Evolutionary conservation across 1,139 yeast species (phyloP).

Genomic region (Protomyces gravidus): DNA sequence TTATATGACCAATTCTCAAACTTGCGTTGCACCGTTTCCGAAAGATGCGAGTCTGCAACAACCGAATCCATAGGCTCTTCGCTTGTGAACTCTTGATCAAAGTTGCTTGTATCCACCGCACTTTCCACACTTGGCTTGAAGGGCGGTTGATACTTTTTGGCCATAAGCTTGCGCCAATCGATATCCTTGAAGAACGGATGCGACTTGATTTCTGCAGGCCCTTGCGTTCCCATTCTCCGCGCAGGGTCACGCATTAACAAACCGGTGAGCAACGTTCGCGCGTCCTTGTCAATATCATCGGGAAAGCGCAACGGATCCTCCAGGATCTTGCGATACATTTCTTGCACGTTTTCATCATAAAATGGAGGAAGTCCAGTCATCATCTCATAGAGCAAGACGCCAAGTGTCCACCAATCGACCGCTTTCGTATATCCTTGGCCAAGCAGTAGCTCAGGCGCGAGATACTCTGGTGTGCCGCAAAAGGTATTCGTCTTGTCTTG

Average conservation of each 20-base stretch:
- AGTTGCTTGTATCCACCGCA: conserved; percentile 61
- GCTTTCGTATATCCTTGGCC: conserved; percentile 93
- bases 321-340: conserved; percentile 88
- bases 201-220: conserved; percentile 76
- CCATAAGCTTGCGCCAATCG: conserved; percentile 80
- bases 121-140: conserved; percentile 88
- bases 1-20: conserved; percentile 79
- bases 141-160: conserved; percentile 91
- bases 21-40: conserved; percentile 89
- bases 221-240: conserved; percentile 68
- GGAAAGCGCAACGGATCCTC: conserved; percentile 89
- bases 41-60: conserved; percentile 71
- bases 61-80: conserved; percentile 95
- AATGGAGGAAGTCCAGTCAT: conserved; percentile 94
- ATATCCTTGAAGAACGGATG: conserved; percentile 78
- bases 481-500: conserved; percentile 83
- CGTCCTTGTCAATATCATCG: conserved; percentile 79
- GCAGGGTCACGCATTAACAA: conserved; percentile 81
- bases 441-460: conserved; percentile 87
- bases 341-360: conserved; percentile 88
- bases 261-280: conserved; percentile 72
- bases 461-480: conserved; percentile 94
- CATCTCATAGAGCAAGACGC: conserved; percentile 91
- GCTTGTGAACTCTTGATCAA: conserved; percentile 85
- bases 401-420: conserved; percentile 99